phyloP scores from a whole-genome alignment of 2,329 filamentous ascomycete species.

The Hypocrella siamensis region DNA sequence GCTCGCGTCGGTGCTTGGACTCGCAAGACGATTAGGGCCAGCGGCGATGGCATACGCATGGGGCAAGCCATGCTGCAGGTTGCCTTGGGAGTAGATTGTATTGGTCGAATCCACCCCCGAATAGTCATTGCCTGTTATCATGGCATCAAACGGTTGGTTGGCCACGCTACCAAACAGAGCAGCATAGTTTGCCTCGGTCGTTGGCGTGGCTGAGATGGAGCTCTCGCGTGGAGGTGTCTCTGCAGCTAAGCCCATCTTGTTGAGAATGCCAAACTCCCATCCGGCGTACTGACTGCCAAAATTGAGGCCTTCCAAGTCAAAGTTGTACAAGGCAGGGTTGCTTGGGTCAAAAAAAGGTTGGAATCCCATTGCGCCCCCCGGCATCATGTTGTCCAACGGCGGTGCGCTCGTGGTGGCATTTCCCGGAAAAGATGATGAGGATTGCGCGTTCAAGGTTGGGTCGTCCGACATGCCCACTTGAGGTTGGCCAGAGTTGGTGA shows the following conservation, averaged over 20 bases:
- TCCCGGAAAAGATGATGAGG: slow-evolving; percentile 53
- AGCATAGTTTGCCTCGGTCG: slow-evolving; percentile 21
- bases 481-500: slow-evolving; percentile 26
- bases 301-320: slow-evolving; percentile 73
- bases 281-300: slow-evolving; percentile 95
- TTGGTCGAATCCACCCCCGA: slow-evolving; percentile 32
- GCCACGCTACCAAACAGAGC: slow-evolving; percentile 36
- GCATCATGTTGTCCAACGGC: slow-evolving; percentile 32
- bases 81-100: slow-evolving; percentile 38
- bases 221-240: slow-evolving; percentile 60
- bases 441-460: slow-evolving; percentile 45
- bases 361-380: slow-evolving; percentile 34
- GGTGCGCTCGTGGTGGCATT: slow-evolving; percentile 31
- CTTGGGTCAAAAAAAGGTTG: slow-evolving; percentile 70
- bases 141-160: slow-evolving; percentile 32
- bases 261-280: slow-evolving; percentile 88
- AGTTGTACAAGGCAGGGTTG: slow-evolving; percentile 87
- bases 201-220: slow-evolving; percentile 25
- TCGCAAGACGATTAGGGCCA: slow-evolving; percentile 45
- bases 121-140: slow-evolving; percentile 33
- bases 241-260: slow-evolving; percentile 71
- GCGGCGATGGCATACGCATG: slow-evolving; percentile 51
- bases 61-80: slow-evolving; percentile 44
- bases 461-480: slow-evolving; percentile 31
- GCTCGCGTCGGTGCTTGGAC: slow-evolving; percentile 48